These are phyloP conservation scores for Aspergillus vadensis DNA, from an alignment of 2,329 filamentous ascomycete genomes.

Conservation along the genomic window DNA sequence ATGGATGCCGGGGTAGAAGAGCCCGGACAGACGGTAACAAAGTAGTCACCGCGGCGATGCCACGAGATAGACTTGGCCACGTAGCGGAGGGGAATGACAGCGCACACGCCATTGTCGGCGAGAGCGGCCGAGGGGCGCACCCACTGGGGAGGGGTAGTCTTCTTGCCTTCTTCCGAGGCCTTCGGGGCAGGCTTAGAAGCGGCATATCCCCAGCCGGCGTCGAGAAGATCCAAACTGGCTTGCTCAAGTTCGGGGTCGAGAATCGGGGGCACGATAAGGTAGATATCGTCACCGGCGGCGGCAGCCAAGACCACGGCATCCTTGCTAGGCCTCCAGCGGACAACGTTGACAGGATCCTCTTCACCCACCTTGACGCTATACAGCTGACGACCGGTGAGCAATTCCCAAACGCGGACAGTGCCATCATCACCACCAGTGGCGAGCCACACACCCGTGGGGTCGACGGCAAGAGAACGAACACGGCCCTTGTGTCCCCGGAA, in stretches of 20 bases:
- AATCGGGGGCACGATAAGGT: constrained; percentile 75
- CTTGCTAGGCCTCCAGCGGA: constrained; percentile 84
- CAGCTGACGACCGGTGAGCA: constrained; percentile 80
- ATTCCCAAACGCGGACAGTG: constrained; percentile 85
- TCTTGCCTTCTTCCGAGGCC: constrained; percentile 59
- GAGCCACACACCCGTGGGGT: constrained; percentile 81
- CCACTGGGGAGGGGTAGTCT: constrained; percentile 80
- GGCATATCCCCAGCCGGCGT: constrained; percentile 93
- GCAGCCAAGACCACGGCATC: constrained; percentile 81
- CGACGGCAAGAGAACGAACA: constrained; percentile 80
- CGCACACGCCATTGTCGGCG: constrained; percentile 72
- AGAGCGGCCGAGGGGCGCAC: constrained; percentile 72
- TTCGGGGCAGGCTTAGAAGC: constrained; percentile 57
- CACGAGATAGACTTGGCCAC: constrained; percentile 86
- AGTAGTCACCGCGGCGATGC: constrained; percentile 93
- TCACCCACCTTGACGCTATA: constrained; percentile 80
- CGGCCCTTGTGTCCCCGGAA: constrained; percentile 87
- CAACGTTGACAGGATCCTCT: constrained; percentile 77
- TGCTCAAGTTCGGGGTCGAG: constrained; percentile 73
- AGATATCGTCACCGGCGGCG: constrained; percentile 80
- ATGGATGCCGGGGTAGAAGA: constrained; percentile 51
- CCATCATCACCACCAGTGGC: constrained; percentile 95
- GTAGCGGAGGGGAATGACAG: constrained; percentile 77
- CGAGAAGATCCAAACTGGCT: constrained; percentile 72
- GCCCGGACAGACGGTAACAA: constrained; percentile 82